Percentiles rank a stretch among this genome's conserved stretches.
Evolutionary conservation across 2,329 filamentous ascomycete genomes (phyloP).

Genomic region (Uncinocarpus reesii): DNA sequence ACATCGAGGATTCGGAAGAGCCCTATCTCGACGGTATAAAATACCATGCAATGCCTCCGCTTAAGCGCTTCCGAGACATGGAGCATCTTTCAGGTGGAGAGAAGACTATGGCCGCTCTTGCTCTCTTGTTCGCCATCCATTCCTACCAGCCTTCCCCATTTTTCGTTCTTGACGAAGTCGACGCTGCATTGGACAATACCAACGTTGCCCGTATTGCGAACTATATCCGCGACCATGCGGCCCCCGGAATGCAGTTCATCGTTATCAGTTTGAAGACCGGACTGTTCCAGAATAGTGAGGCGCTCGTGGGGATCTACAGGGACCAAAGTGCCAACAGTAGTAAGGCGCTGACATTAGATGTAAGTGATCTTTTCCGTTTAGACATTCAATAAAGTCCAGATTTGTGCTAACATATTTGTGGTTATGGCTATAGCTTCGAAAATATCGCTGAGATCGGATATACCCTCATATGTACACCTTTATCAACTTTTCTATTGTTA

Average conservation of each 20-base stretch:
- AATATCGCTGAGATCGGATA: slow-evolving; percentile 15
- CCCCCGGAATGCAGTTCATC: slow-evolving; percentile 97
- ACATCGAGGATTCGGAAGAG: slow-evolving; percentile 92
- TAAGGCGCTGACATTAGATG: slow-evolving; percentile 84
- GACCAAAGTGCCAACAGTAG: slow-evolving; percentile 91
- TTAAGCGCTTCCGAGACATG: slow-evolving; percentile 98
- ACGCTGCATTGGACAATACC: slow-evolving; percentile 94
- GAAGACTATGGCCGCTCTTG: slow-evolving; percentile 96
- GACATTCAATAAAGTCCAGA: neutral
- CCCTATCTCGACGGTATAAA: slow-evolving; percentile 94
- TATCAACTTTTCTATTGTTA: too few species aligned
- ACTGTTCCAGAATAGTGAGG: slow-evolving; percentile 93
- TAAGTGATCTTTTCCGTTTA: slow-evolving; percentile 45
- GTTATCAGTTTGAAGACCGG: slow-evolving; percentile 95
- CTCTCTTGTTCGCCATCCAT: slow-evolving; percentile 93
- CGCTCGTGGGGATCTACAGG: slow-evolving; percentile 85
- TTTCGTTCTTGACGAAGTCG: slow-evolving; percentile 96
- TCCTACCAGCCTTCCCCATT: slow-evolving; percentile 92
- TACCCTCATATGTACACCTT: neutral
- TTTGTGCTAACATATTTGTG: neutral
- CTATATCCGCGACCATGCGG: slow-evolving; percentile 88
- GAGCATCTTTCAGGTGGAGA: slow-evolving; percentile 94
- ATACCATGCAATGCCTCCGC: slow-evolving; percentile 96
- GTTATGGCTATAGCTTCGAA: slow-evolving; percentile 18
- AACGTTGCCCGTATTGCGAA: slow-evolving; percentile 95